phyloP scores from a whole-genome alignment of 169 alveolate species.

The Toxoplasma gondii region DNA sequence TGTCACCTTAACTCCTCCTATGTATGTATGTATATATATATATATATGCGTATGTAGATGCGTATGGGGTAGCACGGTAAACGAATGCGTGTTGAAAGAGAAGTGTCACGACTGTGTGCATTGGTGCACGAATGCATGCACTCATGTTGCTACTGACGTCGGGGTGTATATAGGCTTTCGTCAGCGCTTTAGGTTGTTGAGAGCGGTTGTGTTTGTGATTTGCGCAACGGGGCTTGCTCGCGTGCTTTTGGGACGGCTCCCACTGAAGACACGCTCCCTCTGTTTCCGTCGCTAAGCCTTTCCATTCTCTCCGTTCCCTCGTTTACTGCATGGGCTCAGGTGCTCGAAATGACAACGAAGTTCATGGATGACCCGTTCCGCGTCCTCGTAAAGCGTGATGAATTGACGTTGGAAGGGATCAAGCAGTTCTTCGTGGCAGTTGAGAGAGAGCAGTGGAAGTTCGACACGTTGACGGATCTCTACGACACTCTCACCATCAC shows the following conservation, averaged over 20 bases:
- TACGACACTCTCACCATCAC: slow-evolving; percentile 98
- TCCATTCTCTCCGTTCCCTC: no score
- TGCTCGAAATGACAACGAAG: slow-evolving; percentile 75
- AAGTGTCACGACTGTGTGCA: not conserved
- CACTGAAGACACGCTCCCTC: no score
- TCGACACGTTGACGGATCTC: slow-evolving; percentile 97
- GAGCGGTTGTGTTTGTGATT: no score
- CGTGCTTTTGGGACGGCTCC: no score
- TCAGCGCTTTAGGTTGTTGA: no score
- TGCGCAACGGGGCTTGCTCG: no score
- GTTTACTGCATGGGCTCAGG: not conserved
- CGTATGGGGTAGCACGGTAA: not conserved
- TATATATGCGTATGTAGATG: not conserved
- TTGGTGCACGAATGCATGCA: no score
- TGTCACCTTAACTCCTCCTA: not conserved
- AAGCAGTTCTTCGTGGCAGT: slow-evolving; percentile 97
- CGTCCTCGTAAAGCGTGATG: slow-evolving; percentile 98
- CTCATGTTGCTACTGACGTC: no score
- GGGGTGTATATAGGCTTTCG: no score
- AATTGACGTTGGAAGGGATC: slow-evolving; percentile 98
- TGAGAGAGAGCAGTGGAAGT: slow-evolving; percentile 99
- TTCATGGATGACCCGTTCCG: slow-evolving; percentile 98
- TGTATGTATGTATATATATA: not conserved
- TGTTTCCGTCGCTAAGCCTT: no score
- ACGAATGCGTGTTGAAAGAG: not conserved